These are phyloP conservation scores for Heterobasidion parviporum DNA, from an alignment of 1,284 basidiomycete species.

Conservation along the genomic window DNA sequence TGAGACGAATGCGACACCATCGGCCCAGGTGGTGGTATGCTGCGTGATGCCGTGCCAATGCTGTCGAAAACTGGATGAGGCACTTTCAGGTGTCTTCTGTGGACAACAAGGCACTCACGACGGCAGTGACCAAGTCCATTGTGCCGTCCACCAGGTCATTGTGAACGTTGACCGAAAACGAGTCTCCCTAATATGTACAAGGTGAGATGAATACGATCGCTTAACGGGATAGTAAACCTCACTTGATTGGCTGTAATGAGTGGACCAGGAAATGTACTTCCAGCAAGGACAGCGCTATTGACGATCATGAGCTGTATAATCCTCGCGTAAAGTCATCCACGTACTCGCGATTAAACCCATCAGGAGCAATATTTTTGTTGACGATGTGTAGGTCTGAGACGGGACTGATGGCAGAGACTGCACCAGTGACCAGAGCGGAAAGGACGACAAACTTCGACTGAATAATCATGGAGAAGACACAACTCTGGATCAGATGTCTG, in stretches of 20 bases:
- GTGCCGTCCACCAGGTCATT: slow-evolving; percentile 22
- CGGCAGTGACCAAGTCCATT: slow-evolving; percentile 26
- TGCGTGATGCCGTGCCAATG: slow-evolving; percentile 24
- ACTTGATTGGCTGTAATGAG: slow-evolving; percentile 10
- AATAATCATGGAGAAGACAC: neutral
- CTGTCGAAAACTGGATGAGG: slow-evolving; percentile 6
- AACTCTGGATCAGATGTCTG: too few relatives aligned
- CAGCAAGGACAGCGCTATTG: slow-evolving; percentile 8
- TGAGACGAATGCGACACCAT: slow-evolving; percentile 23
- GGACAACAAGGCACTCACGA: slow-evolving; percentile 12
- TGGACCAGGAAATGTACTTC: slow-evolving; percentile 12
- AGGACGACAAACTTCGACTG: neutral
- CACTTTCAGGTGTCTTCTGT: too few relatives aligned
- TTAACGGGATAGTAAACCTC: neutral
- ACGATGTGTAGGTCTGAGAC: slow-evolving; percentile 15
- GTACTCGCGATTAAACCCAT: slow-evolving; percentile 12
- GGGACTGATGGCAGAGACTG: slow-evolving; percentile 8
- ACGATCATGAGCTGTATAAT: neutral
- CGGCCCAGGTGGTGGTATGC: slow-evolving; percentile 18
- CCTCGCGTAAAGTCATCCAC: neutral
- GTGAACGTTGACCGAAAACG: slow-evolving; percentile 24
- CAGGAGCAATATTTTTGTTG: slow-evolving; percentile 17
- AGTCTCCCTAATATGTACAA: slow-evolving; percentile 11
- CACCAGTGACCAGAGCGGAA: neutral
- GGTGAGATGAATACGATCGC: neutral